phyloP scores from a whole-genome alignment of 73 alveolate species.

The Uronychia setigera region DNA sequence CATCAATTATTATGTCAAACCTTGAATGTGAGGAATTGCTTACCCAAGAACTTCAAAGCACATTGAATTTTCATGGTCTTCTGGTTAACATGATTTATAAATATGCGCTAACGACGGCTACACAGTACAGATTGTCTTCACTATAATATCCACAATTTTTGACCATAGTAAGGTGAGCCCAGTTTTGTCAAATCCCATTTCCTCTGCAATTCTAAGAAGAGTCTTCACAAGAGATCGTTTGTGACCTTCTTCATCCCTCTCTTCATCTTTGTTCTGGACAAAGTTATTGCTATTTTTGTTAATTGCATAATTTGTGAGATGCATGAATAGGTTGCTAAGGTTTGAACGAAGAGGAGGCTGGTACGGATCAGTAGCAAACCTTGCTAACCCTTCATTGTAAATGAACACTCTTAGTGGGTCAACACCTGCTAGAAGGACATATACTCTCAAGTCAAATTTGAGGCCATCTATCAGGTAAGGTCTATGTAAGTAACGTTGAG shows the following conservation, averaged over 20 bases:
- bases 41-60: constrained; percentile 69
- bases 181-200: constrained; percentile 33
- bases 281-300: constrained; percentile 67
- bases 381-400: constrained; percentile 80
- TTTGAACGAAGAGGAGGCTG: constrained; percentile 29
- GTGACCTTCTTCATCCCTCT: constrained; percentile 63
- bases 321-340: constrained; percentile 77
- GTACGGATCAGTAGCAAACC: constrained; percentile 88
- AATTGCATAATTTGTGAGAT: constrained; percentile 86
- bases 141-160: constrained; percentile 59
- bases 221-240: constrained; percentile 16
- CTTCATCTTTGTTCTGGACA: constrained; percentile 41
- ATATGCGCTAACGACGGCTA: constrained; percentile 60
- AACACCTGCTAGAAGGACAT: constrained; percentile 78
- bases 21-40: not conserved
- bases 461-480: constrained; percentile 78
- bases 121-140: constrained; percentile 50
- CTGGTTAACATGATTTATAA: constrained; percentile 64
- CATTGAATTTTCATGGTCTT: constrained; percentile 54
- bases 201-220: too few relatives aligned
- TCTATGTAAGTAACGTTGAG: constrained; percentile 71
- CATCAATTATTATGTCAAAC: constrained; percentile 57
- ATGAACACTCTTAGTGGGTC: constrained; percentile 83
- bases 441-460: constrained; percentile 85
- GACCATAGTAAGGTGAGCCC: constrained; percentile 18